These are phyloP conservation scores for Aspergillus bombycis DNA, from an alignment of 2,329 filamentous ascomycete genomes.

Conservation along the genomic window DNA sequence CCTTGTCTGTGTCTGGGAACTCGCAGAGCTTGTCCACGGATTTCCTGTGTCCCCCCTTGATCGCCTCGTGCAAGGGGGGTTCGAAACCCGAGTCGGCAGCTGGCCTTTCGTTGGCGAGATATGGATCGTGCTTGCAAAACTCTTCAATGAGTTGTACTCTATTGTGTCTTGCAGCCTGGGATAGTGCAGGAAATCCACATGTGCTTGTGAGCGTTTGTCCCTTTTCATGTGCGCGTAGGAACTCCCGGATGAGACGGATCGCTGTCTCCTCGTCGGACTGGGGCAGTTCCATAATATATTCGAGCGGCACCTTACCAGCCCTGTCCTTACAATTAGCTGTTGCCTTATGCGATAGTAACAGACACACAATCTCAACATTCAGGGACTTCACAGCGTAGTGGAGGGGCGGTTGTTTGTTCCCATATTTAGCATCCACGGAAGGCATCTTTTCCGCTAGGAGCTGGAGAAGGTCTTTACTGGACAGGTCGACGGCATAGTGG, in stretches of 20 bases:
- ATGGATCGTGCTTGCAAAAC: not conserved
- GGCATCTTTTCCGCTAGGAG: not conserved
- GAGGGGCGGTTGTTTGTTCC: conserved; percentile 1
- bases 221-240: not conserved
- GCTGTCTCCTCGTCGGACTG: not conserved
- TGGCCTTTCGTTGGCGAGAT: not conserved
- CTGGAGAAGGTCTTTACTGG: not conserved
- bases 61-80: conserved; percentile 2
- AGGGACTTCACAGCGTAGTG: conserved; percentile 6
- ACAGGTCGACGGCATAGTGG: not conserved
- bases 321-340: not conserved
- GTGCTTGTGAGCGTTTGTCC: not conserved
- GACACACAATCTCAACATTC: not conserved
- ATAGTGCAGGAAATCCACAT: conserved; percentile 1
- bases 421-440: not conserved
- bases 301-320: not conserved
- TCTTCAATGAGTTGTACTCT: not conserved
- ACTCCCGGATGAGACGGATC: not conserved
- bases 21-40: not conserved
- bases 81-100: not conserved
- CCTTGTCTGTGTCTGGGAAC: not conserved
- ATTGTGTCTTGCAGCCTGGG: not conserved
- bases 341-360: not conserved
- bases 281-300: conserved; percentile 2
- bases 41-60: not conserved